These are phyloP conservation scores for Lizonia empirigonia DNA, from an alignment of 2,329 filamentous ascomycete species.

Conservation along the genomic window DNA sequence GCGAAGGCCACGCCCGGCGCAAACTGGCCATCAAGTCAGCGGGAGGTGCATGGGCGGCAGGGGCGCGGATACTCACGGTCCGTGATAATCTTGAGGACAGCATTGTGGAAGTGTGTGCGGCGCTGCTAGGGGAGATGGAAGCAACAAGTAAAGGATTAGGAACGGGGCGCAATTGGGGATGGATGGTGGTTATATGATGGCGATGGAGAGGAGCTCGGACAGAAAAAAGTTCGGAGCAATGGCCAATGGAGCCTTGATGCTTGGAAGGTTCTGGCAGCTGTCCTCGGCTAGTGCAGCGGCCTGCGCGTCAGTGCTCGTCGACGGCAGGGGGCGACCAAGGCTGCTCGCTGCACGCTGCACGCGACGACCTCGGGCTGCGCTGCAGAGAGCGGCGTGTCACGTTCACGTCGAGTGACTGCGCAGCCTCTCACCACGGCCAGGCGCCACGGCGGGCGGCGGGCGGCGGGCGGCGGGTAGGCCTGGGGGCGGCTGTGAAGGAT, in stretches of 20 bases:
- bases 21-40: slow-evolving; percentile 46
- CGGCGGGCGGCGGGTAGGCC: not conserved
- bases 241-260: too few species aligned
- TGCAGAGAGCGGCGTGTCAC: not conserved
- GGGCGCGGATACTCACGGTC: slow-evolving; percentile 40
- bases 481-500: not conserved
- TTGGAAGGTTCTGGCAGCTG: slow-evolving; percentile 37
- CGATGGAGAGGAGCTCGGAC: slow-evolving; percentile 36
- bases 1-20: slow-evolving; percentile 77
- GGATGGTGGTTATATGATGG: slow-evolving; percentile 35
- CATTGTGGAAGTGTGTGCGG: slow-evolving; percentile 41
- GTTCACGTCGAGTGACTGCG: not conserved
- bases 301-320: slow-evolving; percentile 23
- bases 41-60: not conserved
- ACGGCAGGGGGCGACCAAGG: not conserved
- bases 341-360: not conserved
- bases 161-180: slow-evolving; percentile 25
- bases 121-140: slow-evolving; percentile 40
- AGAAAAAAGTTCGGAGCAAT: slow-evolving; percentile 31
- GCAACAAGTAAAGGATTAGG: slow-evolving; percentile 33
- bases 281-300: too few species aligned
- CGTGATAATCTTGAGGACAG: slow-evolving; percentile 51
- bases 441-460: not conserved
- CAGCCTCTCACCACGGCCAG: not conserved
- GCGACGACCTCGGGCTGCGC: not conserved